phyloP scores from a whole-genome alignment of 2,329 filamentous ascomycete species.

The Pyrenochaeta sp. region DNA sequence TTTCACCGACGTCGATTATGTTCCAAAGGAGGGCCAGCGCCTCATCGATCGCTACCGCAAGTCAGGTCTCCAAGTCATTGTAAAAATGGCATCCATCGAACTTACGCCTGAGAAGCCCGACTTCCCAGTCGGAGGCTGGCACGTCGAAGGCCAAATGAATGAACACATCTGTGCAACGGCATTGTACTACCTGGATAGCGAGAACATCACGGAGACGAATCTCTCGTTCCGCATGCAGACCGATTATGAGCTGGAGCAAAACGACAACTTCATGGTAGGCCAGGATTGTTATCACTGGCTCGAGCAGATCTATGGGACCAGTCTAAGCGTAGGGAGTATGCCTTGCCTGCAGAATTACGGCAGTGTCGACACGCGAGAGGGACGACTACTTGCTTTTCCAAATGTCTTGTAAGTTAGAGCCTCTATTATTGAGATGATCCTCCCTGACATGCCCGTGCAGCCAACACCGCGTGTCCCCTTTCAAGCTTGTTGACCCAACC shows the following conservation, averaged over 20 bases:
- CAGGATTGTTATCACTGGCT: constrained; percentile 23
- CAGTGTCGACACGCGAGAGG: constrained; percentile 55
- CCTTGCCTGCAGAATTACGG: constrained; percentile 55
- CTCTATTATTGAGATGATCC: no score
- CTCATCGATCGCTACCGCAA: constrained; percentile 20
- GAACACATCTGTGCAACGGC: constrained; percentile 71
- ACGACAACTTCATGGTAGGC: constrained; percentile 7
- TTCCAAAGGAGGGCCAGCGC: constrained; percentile 9
- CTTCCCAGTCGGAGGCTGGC: constrained; percentile 64
- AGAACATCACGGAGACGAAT: constrained; percentile 62
- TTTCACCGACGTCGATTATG: constrained; percentile 23
- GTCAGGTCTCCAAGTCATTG: constrained; percentile 64
- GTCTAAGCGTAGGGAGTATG: constrained; percentile 1
- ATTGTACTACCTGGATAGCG: constrained; percentile 67
- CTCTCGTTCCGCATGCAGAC: constrained; percentile 33
- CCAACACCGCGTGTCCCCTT: constrained; percentile 45
- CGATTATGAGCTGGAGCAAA: constrained; percentile 7
- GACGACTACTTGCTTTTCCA: constrained; percentile 64
- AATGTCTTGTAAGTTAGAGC: constrained; percentile 45
- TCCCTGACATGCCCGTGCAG: constrained; percentile 1
- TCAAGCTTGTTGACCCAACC: constrained; percentile 58
- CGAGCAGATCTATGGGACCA: constrained; percentile 23
- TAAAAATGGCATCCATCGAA: constrained; percentile 68
- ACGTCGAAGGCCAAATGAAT: constrained; percentile 60
- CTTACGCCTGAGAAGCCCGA: constrained; percentile 64